phyloP scores from a whole-genome alignment of 1,284 basidiomycete species.

The Boletus putidus region DNA sequence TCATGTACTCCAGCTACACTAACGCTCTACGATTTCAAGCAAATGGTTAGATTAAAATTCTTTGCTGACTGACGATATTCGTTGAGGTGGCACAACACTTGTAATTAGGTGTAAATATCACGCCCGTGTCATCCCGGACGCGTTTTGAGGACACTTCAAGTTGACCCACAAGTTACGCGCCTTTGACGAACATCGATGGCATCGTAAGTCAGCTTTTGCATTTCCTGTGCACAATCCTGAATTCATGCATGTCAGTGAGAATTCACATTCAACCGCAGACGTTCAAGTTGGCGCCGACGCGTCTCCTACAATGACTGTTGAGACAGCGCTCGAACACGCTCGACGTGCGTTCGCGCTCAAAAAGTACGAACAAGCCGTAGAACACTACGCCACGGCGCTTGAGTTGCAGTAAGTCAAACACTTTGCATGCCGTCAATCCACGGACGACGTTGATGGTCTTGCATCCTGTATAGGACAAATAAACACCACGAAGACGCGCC shows the following conservation, averaged over 20 bases:
- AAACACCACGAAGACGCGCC: slow-evolving; percentile 73
- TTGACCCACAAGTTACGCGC: background rate
- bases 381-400: slow-evolving; percentile 81
- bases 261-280: background rate
- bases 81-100: background rate
- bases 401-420: slow-evolving; percentile 63
- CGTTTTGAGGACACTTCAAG: background rate
- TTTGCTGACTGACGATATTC: background rate
- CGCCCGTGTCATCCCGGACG: slow-evolving; percentile 23
- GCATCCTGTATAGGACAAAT: slow-evolving; percentile 54
- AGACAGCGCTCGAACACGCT: slow-evolving; percentile 67
- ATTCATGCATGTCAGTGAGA: slow-evolving; percentile 8
- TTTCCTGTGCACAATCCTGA: background rate
- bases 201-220: slow-evolving; percentile 23
- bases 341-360: slow-evolving; percentile 85
- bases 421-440: background rate
- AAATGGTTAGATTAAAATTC: background rate
- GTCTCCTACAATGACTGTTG: slow-evolving; percentile 42
- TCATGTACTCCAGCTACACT: slow-evolving; percentile 15
- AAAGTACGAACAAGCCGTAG: slow-evolving; percentile 84
- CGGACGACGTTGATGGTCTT: slow-evolving; percentile 29
- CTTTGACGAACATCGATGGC: slow-evolving; percentile 20
- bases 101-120: slow-evolving; percentile 25
- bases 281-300: slow-evolving; percentile 11
- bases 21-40: slow-evolving; percentile 3